Percentiles rank a stretch among this genome's conserved stretches.
Conservation (phyloP, 306 rosid genomes). For the Hippophae tibetana region DNA sequence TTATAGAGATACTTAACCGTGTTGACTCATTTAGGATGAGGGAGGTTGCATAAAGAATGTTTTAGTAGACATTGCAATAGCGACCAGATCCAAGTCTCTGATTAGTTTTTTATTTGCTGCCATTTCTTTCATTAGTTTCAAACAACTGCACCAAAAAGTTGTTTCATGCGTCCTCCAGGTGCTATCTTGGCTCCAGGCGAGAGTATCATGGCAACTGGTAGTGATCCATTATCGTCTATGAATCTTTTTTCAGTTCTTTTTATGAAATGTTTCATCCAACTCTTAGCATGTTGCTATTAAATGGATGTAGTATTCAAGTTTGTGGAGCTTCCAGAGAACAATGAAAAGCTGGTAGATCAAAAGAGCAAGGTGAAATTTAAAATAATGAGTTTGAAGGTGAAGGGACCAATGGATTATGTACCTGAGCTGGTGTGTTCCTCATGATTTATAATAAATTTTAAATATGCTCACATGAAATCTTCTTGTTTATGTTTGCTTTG, state of each 20-base stretch:
- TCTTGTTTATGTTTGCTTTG: background rate
- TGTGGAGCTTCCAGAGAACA: slow-evolving; percentile 87
- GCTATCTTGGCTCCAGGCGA: slow-evolving; percentile 94
- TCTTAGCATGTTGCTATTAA: slow-evolving; percentile 11
- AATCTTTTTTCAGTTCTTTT: background rate
- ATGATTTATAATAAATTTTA: background rate
- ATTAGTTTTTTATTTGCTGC: slow-evolving; percentile 9
- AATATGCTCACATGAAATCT: background rate
- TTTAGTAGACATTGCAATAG: background rate
- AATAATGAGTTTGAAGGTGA: slow-evolving; percentile 98
- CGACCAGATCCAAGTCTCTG: slow-evolving; percentile 6
- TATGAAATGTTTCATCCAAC: background rate
- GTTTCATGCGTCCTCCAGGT: slow-evolving; percentile 99
- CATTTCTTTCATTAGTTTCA: slow-evolving; percentile 52
- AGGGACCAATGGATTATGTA: slow-evolving; percentile 74
- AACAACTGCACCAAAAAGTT: slow-evolving; percentile 98
- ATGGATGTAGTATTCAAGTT: slow-evolving; percentile 76
- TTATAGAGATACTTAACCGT: no score
- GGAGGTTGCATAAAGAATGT: background rate
- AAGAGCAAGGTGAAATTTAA: slow-evolving; percentile 89
- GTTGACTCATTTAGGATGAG: background rate
- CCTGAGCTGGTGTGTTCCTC: slow-evolving; percentile 84
- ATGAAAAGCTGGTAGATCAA: slow-evolving; percentile 70
- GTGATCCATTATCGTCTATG: background rate
- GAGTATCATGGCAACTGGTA: slow-evolving; percentile 95